Percentiles rank a stretch among this genome's conserved stretches.
Conservation (phyloP, 1,284 basidiomycete species). For the Boletus sp. region DNA sequence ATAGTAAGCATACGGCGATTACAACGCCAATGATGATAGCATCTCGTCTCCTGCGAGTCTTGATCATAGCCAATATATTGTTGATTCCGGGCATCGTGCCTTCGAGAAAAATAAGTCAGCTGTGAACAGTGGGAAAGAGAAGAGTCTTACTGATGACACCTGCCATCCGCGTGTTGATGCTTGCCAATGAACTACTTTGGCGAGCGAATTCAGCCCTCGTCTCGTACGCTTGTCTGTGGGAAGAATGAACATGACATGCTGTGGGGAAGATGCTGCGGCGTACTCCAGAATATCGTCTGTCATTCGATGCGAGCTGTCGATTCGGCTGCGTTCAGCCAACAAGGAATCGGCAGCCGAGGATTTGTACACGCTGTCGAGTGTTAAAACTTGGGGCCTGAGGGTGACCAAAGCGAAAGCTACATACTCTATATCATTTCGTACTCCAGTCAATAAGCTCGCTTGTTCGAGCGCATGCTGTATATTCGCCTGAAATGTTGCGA, state of each 20-base stretch:
- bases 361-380: slow-evolving; percentile 70
- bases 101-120: slow-evolving; percentile 27
- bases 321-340: slow-evolving; percentile 81
- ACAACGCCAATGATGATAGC: slow-evolving; percentile 85
- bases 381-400: background rate
- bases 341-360: slow-evolving; percentile 84
- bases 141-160: slow-evolving; percentile 69
- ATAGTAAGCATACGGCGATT: slow-evolving; percentile 79
- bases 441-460: slow-evolving; percentile 84
- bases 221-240: slow-evolving; percentile 88
- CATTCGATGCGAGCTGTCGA: slow-evolving; percentile 93
- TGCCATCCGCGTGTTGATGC: slow-evolving; percentile 81
- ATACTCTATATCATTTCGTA: slow-evolving; percentile 93
- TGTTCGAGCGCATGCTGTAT: slow-evolving; percentile 83
- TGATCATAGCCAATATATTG: slow-evolving; percentile 88
- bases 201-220: slow-evolving; percentile 92
- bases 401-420: slow-evolving; percentile 28
- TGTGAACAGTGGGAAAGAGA: background rate
- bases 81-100: slow-evolving; percentile 93
- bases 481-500: slow-evolving; percentile 51
- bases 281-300: slow-evolving; percentile 90
- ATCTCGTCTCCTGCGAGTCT: slow-evolving; percentile 84
- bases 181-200: slow-evolving; percentile 72
- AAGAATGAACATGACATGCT: slow-evolving; percentile 10
- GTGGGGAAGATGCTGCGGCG: slow-evolving; percentile 26